Evolutionary conservation across 2,329 filamentous ascomycete species (phyloP), one percentile per base, ranked within the genome.

Genomic region (Leptodontidium sp.): DNA sequence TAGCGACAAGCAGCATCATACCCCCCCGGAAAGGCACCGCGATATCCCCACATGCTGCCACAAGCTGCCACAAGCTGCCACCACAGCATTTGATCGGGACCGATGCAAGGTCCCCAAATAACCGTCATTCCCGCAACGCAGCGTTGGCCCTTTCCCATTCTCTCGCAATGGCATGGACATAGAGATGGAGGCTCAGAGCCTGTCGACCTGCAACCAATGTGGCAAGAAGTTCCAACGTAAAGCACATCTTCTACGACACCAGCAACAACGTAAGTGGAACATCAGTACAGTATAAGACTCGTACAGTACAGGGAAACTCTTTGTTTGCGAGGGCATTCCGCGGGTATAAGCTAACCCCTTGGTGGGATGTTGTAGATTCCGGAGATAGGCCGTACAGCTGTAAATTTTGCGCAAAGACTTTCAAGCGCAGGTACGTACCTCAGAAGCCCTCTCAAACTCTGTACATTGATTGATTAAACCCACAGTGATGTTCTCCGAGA

Each of bases 391-490:
- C 77, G 35, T 77, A 76, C 68, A 75, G 73, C 59, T 78, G 77
- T 71, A 75, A 75, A 72, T 78, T 78, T 66, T 78, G 77, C 71
- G 72, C 74, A 65, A 78, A 78, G 66, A 77, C 75, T 8, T 78
- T 78, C 73, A 78, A 78, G 64, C 76, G 77, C 68, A 78, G 76
- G 77, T 73, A 71, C 45, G 70, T 70, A 24, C 15, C 17, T n/a
- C 45, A 21, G 21, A 40, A 47, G 8, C 17, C 47, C 21, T 53
- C 26, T 14, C 35, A 7, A 58, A 9, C 7, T 40, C 55, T 40
- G 17, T 32, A 15, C 43, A 67, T 73, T 53, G 69, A 58, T 8
- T 15, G 47, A 26, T 3, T 29, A 1, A 40, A 2, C 15, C 15
- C 24, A 47, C 47, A 78, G 77, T 47, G 77, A 78, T 76, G 77